Base-by-base conservation (phyloP, 1,284 basidiomycete genomes). In the Ceratobasidium sp. region DNA sequence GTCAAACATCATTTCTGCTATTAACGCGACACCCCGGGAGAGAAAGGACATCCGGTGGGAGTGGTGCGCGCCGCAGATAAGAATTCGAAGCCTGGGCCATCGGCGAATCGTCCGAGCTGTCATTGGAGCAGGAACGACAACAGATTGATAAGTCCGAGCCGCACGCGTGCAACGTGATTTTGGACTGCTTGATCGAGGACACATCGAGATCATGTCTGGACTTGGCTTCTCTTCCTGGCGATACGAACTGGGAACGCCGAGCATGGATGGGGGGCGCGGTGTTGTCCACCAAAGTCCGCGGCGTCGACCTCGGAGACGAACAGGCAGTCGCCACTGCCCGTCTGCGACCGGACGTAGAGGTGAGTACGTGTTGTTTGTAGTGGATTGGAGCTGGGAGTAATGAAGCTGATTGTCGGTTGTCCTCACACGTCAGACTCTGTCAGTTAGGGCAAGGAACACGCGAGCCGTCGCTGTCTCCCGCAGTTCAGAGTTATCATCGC, bases 31-130 rank as follows among this genome's bases (percentile, higher is more conserved):
- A n/a, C 29, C 27, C 50, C 36, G 36, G 36, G 36, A 41, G 36
- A 41, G 36, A 54, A 22, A 54, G 14, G 19, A 51, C 17, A 51
- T 17, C 22, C 48, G 6, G 15, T 51, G 48, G 27, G 53, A 8
- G 19, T 8, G 50, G 50, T 53, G 50, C 19, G n/a, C n/a, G 36
- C 36, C 36, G 36, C 29, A 22, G 31, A 57, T 57, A 31, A 57
- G 56, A 41, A 41, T 11, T 41, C 36, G 6, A 41, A 41, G 17
- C 19, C 56, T 22, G 7, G 29, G 62, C 8, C 44, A 53, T 65
- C 63, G 63, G 63, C 50, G 48, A 31, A n/a, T 53, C 63, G 63
- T 48, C 50, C 63, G 63, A 65, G 63, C 48, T 65, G 63, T 65
- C 63, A 65, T 41, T 41, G 36, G 36, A 41, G 36, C 36, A 4